Conservation (phyloP, 192 early-diverging fungal species). For the Backusella tarrabulga region DNA sequence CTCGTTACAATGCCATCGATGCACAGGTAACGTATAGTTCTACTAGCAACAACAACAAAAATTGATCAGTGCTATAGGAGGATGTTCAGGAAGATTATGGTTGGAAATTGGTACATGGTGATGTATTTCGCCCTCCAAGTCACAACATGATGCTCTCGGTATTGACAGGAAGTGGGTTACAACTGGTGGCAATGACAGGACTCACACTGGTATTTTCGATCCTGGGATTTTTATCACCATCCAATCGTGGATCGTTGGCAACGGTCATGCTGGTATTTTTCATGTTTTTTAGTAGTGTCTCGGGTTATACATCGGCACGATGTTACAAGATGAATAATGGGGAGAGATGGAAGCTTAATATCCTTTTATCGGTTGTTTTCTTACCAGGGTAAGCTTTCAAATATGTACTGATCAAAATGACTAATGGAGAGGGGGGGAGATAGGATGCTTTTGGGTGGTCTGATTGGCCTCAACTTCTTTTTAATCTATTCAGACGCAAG, state of each 20-base stretch:
- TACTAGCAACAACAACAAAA: no score
- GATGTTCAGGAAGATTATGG: conserved; percentile 93
- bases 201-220: conserved; percentile 83
- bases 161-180: conserved; percentile 82
- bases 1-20: conserved; percentile 79
- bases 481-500: conserved; percentile 79
- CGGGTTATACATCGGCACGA: conserved; percentile 88
- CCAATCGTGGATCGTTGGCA: conserved; percentile 85
- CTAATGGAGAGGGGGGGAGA: no score
- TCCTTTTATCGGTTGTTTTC: conserved; percentile 76
- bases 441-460: conserved; percentile 51
- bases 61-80: conserved; percentile 28
- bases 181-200: conserved; percentile 73
- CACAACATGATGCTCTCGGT: conserved; percentile 75
- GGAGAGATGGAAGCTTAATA: conserved; percentile 79
- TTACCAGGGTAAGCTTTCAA: conserved; percentile 52
- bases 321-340: conserved; percentile 94
- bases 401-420: no score
- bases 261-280: conserved; percentile 94
- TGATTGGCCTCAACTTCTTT: conserved; percentile 82
- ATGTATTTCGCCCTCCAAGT: conserved; percentile 91
- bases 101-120: conserved; percentile 97
- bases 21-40: conserved; percentile 25
- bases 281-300: conserved; percentile 81
- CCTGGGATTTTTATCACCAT: conserved; percentile 92